Percentiles rank a stretch among this genome's conserved stretches.
These are phyloP conservation scores for Nakazawaea pomicola DNA, from an alignment of 805 yeast species.

Conservation along the genomic window DNA sequence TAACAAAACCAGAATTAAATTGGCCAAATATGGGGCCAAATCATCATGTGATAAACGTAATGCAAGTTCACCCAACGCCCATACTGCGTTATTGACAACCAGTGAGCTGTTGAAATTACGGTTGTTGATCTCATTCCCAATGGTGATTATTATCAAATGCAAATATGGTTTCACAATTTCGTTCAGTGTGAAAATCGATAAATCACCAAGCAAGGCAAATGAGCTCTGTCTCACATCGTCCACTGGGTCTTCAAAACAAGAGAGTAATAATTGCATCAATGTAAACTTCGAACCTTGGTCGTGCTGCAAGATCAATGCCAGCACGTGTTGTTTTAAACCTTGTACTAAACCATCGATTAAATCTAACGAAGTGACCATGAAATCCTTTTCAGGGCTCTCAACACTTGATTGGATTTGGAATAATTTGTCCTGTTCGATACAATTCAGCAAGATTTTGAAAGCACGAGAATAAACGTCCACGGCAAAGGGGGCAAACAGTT, in stretches of 20 bases:
- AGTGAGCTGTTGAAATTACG: constrained; percentile 47
- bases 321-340: constrained; percentile 67
- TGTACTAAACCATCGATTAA: constrained; percentile 90
- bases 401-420: constrained; percentile 27
- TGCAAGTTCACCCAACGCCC: constrained; percentile 90
- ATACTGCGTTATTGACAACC: constrained; percentile 82
- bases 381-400: constrained; percentile 83
- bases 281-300: constrained; percentile 18
- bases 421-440: constrained; percentile 62
- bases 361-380: constrained; percentile 83
- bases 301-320: constrained; percentile 43
- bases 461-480: constrained; percentile 81
- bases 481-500: constrained; percentile 83
- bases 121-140: constrained; percentile 63
- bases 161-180: constrained; percentile 41
- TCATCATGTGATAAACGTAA: constrained; percentile 46
- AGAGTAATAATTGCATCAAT: constrained; percentile 57
- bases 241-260: constrained; percentile 68
- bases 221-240: constrained; percentile 93
- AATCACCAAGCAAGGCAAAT: constrained; percentile 86
- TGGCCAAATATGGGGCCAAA: constrained; percentile 47
- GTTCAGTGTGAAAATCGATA: constrained; percentile 57
- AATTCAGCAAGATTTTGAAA: constrained; percentile 57
- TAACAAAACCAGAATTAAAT: constrained; percentile 50
- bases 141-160: constrained; percentile 53